Evolutionary conservation across 768 basidiomycete species (phyloP), one percentile per base, ranked within the genome.

Genomic region (Myochromella boudieri): DNA sequence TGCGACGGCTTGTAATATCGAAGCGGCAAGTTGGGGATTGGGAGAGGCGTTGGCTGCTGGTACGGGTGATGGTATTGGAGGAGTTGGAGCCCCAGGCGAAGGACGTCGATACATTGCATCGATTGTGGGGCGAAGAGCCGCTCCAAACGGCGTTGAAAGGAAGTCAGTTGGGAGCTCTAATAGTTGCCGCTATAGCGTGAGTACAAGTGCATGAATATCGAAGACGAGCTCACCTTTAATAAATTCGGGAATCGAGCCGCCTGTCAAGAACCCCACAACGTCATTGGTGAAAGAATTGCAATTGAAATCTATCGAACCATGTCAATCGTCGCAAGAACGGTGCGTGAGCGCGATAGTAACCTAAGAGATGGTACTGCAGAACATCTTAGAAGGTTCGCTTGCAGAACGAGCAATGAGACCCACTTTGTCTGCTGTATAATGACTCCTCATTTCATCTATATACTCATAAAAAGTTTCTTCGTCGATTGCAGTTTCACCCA

Each of bases 221-320:
- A 17, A 43, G n/a, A 17, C n/a, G 27, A 4, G 61, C 72, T 44
- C 54, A 85, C 93, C 87, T 68, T 80, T 88, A 52, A 97, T 90
- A 66, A 82, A 92, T 2, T 74, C 53, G 3, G 94, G 94, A 44
- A 97, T 89, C 12, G 81, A 81, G 3, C 75, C 75, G 22, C 93
- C 92, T 0, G 91, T 95, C 38, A 97, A 67, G 60, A 97, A 94
- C 2, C 87, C 92, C 26, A 92, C 68, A 48, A 83, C 83, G 53
- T 95, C 92, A 49, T 86, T 91, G 2, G 92, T 94, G 55, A 97
- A 97, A 1, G 90, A 87, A 64, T 97, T 97, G 66, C 94, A 97
- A 58, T 97, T 97, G 55, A 95, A 95, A 33, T 95, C 91, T 86
- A 52, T 11, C 6, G 17, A 27, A 17, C 12, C 12, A 22, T 28